These are phyloP conservation scores for Phoenix roebelenii DNA, from an alignment of 176 grass and related monocot genomes.

Conservation along the genomic window DNA sequence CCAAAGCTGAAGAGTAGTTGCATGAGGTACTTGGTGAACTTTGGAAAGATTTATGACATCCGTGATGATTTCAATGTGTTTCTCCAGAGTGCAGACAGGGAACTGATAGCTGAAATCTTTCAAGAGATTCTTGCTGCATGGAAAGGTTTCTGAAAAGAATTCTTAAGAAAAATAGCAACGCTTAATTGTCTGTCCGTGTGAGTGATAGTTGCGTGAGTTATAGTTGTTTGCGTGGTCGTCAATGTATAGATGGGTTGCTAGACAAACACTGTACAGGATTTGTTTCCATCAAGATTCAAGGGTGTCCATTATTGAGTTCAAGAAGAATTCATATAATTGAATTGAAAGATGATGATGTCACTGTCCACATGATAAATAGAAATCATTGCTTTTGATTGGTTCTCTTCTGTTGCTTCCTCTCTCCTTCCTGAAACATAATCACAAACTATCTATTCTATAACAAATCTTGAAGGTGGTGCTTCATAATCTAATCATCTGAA, in stretches of 20 bases:
- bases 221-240: slow-evolving; percentile 3
- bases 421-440: too few relatives aligned
- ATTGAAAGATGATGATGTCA: slow-evolving; percentile 11
- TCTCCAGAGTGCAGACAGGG: slow-evolving; percentile 64
- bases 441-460: too few relatives aligned
- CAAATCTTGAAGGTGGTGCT: too few relatives aligned
- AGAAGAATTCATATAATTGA: slow-evolving; percentile 23
- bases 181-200: not conserved
- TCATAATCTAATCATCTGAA: too few relatives aligned
- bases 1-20: slow-evolving; percentile 62
- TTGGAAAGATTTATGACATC: slow-evolving; percentile 93
- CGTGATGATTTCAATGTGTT: slow-evolving; percentile 57
- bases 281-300: slow-evolving; percentile 12
- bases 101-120: slow-evolving; percentile 79
- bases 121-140: slow-evolving; percentile 69
- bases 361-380: slow-evolving; percentile 15
- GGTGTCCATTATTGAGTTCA: slow-evolving; percentile 10
- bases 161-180: not conserved
- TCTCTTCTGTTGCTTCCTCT: not conserved
- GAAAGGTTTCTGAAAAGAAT: slow-evolving; percentile 41
- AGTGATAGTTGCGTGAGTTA: not conserved
- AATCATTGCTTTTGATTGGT: slow-evolving; percentile 14
- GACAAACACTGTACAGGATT: slow-evolving; percentile 27
- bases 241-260: slow-evolving; percentile 22
- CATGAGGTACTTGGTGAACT: slow-evolving; percentile 75